A percentile compares a stretch with the other conserved stretches of the same genome.
These are phyloP conservation scores for Gnomoniopsis sp. DNA, from an alignment of 2,329 filamentous ascomycete species.

Conservation along the genomic window DNA sequence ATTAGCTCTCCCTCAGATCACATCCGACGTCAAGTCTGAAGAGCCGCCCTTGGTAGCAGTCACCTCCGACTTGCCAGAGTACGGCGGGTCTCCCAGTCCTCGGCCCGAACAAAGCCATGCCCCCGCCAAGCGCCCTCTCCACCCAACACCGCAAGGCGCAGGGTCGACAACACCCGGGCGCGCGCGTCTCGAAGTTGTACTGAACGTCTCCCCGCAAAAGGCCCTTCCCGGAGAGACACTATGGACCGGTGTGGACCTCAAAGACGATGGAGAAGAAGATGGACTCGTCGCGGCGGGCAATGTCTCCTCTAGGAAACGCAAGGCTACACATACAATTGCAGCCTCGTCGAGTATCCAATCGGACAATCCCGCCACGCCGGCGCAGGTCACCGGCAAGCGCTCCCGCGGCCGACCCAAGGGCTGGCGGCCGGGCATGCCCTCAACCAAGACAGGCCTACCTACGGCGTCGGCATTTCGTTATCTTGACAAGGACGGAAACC, in stretches of 20 bases:
- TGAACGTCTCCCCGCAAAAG: constrained; percentile 6
- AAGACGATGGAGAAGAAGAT: constrained; percentile 1
- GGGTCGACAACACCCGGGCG: neutral
- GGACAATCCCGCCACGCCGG: neutral
- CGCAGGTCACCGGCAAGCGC: constrained; percentile 1
- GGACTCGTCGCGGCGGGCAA: neutral
- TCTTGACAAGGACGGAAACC: neutral
- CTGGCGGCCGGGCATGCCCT: constrained; percentile 19
- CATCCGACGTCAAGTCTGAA: neutral
- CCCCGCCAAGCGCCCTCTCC: neutral
- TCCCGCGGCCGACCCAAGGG: constrained; percentile 17
- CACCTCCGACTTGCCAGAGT: neutral
- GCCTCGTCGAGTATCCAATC: neutral
- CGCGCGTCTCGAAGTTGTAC: constrained; percentile 14
- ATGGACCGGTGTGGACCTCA: neutral
- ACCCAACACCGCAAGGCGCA: neutral
- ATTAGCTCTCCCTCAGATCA: constrained; percentile 2
- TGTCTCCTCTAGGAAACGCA: neutral
- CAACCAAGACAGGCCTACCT: constrained; percentile 3
- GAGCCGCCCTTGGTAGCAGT: neutral
- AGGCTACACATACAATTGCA: neutral
- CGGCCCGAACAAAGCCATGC: neutral
- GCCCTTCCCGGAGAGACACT: neutral
- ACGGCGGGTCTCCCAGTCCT: neutral
- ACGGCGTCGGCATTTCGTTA: neutral